Percentiles rank a stretch among this genome's conserved stretches.
Evolutionary conservation across 228 moss, liverwort and hornwort species (phyloP).

Genomic region (Sphagnum fallax): DNA sequence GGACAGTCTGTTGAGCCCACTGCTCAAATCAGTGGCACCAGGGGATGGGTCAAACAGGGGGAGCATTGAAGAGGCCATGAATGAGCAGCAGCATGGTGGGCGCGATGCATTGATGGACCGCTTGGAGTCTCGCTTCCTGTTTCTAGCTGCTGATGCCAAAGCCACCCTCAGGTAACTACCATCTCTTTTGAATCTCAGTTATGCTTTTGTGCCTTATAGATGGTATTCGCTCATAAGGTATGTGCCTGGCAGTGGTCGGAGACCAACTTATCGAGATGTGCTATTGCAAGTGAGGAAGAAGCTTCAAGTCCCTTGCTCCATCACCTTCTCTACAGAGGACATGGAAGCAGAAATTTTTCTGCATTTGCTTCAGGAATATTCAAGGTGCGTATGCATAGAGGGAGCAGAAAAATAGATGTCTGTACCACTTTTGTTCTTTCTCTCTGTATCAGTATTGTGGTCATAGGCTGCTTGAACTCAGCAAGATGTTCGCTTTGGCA

Average conservation of each 20-base stretch:
- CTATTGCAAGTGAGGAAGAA: slow-evolving; percentile 72
- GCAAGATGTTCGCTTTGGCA: too few relatives aligned
- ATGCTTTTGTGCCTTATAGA: background rate
- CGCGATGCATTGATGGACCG: slow-evolving; percentile 74
- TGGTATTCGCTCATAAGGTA: background rate
- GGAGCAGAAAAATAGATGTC: background rate
- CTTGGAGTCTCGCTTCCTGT: slow-evolving; percentile 87
- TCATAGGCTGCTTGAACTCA: too few relatives aligned
- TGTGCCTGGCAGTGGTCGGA: slow-evolving; percentile 60
- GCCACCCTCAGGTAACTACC: slow-evolving; percentile 63
- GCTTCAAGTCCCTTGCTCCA: slow-evolving; percentile 67
- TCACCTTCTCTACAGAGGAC: slow-evolving; percentile 70
- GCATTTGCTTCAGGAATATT: slow-evolving; percentile 76
- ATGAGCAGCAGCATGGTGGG: slow-evolving; percentile 51
- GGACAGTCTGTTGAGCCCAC: slow-evolving; percentile 77
- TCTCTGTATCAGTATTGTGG: too few relatives aligned
- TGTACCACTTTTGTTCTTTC: too few relatives aligned
- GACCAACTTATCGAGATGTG: slow-evolving; percentile 83
- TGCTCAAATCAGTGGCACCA: slow-evolving; percentile 81
- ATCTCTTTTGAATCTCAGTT: too few relatives aligned
- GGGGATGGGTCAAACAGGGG: slow-evolving; percentile 70
- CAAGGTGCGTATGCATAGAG: slow-evolving; percentile 39
- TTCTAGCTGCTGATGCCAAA: slow-evolving; percentile 92
- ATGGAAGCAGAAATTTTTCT: slow-evolving; percentile 97
- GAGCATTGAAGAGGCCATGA: slow-evolving; percentile 47